Evolutionary conservation across 164 flowering plant genomes (phyloP).

Genomic region (Magnolia changhungtana): DNA sequence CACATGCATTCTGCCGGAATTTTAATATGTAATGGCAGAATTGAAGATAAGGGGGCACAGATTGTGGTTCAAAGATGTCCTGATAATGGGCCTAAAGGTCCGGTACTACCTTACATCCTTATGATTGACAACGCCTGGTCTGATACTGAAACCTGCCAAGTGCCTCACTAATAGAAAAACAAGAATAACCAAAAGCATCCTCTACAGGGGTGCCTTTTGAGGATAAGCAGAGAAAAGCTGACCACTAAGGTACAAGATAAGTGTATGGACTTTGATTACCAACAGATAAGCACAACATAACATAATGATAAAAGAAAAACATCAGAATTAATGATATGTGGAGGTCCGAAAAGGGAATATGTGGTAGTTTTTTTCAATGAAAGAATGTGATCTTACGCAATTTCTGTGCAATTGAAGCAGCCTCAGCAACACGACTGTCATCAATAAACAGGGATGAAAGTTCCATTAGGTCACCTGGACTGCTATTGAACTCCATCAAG

Average conservation of each 20-base stretch:
- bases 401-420: slow-evolving; percentile 97
- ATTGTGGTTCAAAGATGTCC: not conserved
- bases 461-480: slow-evolving; percentile 97
- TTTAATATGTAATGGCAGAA: no score
- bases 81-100: not conserved
- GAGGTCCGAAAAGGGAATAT: not conserved
- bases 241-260: not conserved
- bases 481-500: slow-evolving; percentile 96
- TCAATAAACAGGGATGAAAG: slow-evolving; percentile 96
- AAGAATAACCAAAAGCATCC: not conserved
- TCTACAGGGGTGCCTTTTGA: not conserved
- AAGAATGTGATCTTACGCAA: slow-evolving; percentile 52
- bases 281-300: not conserved
- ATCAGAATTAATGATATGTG: not conserved
- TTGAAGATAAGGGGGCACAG: not conserved
- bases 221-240: not conserved
- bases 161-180: not conserved
- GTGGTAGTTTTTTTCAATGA: no score
- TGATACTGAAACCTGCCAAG: not conserved
- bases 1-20: not conserved
- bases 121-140: not conserved
- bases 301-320: not conserved
- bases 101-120: not conserved
- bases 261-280: not conserved
- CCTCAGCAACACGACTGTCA: slow-evolving; percentile 99